A percentile compares a stretch with the other conserved stretches of the same genome.
Conservation (phyloP, 176 grass and related monocot genomes). For the Thalia dealbata region DNA sequence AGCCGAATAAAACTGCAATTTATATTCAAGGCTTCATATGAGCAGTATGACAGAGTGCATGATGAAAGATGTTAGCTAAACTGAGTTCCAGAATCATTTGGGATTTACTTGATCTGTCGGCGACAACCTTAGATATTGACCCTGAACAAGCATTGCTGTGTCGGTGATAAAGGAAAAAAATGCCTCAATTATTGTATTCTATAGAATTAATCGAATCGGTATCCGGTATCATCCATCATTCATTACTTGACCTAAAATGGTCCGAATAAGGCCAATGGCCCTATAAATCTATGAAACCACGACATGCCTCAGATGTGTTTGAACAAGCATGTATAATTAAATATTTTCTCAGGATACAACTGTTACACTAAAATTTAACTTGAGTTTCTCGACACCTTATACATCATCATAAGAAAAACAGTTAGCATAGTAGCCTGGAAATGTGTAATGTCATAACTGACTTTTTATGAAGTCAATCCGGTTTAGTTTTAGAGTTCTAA, state of each 20-base stretch:
- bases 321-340: background rate
- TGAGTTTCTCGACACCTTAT: no score
- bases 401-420: no score
- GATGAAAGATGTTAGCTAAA: background rate
- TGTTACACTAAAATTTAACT: no score
- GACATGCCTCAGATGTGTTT: background rate
- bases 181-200: background rate
- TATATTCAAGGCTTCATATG: conserved; percentile 22
- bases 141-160: background rate
- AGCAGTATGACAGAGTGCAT: conserved; percentile 5
- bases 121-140: background rate
- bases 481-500: no score
- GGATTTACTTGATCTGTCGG: background rate
- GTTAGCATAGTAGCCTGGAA: no score
- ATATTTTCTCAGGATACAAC: no score
- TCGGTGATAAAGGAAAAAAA: background rate
- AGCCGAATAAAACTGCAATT: conserved; percentile 76
- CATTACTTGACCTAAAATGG: background rate
- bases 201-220: background rate
- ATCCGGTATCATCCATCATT: no score
- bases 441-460: no score
- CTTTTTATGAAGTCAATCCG: no score
- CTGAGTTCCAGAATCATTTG: background rate
- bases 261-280: background rate
- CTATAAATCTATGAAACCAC: background rate